Evolutionary conservation across 2,329 filamentous ascomycete species (phyloP).

Genomic region (Pseudogymnoascus sp.): DNA sequence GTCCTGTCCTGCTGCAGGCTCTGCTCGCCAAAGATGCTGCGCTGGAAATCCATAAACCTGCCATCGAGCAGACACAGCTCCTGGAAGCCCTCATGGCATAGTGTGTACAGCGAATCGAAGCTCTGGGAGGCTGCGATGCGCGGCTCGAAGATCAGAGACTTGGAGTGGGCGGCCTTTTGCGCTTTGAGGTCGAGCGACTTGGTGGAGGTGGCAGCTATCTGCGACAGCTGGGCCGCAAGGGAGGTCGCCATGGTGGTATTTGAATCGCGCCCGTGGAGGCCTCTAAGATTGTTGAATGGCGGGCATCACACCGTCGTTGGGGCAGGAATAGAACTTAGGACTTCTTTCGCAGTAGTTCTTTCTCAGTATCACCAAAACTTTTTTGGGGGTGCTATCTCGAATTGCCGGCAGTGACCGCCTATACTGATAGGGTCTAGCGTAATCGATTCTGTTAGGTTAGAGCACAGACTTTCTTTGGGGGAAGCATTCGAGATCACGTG

Average conservation of each 20-base stretch:
- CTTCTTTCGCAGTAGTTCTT: slow-evolving; percentile 4
- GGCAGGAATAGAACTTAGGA: background rate
- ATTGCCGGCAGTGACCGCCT: background rate
- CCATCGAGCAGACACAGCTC: slow-evolving; percentile 83
- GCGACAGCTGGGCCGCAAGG: slow-evolving; percentile 88
- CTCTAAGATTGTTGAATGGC: slow-evolving; percentile 6
- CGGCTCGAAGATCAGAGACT: slow-evolving; percentile 90
- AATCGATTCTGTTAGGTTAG: background rate
- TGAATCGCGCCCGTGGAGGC: background rate
- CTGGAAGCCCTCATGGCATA: slow-evolving; percentile 83
- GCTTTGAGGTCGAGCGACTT: slow-evolving; percentile 88
- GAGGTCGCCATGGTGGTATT: slow-evolving; percentile 63
- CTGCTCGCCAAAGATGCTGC: slow-evolving; percentile 85
- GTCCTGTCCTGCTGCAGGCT: slow-evolving; percentile 83
- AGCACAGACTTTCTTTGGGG: background rate
- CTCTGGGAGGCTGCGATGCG: slow-evolving; percentile 79
- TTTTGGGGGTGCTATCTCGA: slow-evolving; percentile 7
- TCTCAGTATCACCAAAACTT: slow-evolving; percentile 9
- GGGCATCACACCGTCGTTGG: slow-evolving; percentile 6
- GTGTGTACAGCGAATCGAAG: slow-evolving; percentile 79
- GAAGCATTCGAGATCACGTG: background rate
- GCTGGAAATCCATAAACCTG: slow-evolving; percentile 67
- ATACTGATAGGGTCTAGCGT: background rate
- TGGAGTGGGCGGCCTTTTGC: slow-evolving; percentile 84
- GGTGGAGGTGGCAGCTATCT: slow-evolving; percentile 83